Evolutionary conservation across 768 basidiomycete genomes (phyloP), one percentile per base, ranked within the genome.

Genomic region (Roridomyces roridus): DNA sequence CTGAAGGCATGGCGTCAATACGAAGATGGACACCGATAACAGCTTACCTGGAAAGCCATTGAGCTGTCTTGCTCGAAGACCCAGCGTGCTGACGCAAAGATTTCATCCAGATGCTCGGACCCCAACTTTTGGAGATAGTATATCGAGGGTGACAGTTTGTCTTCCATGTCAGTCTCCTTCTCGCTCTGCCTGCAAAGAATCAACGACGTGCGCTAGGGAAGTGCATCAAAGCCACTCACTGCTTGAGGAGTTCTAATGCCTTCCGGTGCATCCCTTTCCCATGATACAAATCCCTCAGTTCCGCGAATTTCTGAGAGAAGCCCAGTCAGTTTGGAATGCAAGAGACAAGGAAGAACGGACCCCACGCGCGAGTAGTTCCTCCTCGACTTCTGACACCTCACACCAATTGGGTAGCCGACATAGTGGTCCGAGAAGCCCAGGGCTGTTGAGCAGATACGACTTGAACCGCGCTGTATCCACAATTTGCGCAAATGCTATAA

Each of bases 371-470:
- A 85, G 81, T 48, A 99, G 73, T 57, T 94, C 84, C 68, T 91
- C 94, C 69, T 99, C 95, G 1, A 96, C 92, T 65, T 96, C 92
- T 5, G 86, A 86, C 1, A 98, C 95, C 67, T 98, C 97, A 71
- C 96, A 98, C 94, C 95, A 99, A 71, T 97, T 98, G 3, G 92
- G 85, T 23, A 96, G 77, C 39, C 96, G 83, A 72, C 96, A 98
- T 46, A 98, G 72, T 26, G 92, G 86, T 0, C 92, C 94, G 10
- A 98, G 75, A 53, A 99, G 74, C 12, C 81, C 83, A 0, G 96
- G 94, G 40, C 89, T 79, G 37, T 89, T 88, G 20, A 92, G 80
- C 20, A 98, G 75, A 70, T 96, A 97, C 3, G 90, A 87, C 73
- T 97, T 96, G 74, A 98, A 95, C 61, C 98, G 74, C 9, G 92